These are phyloP conservation scores for Suhomyces atakaporum DNA, from an alignment of 1,139 yeast species.

Conservation along the genomic window DNA sequence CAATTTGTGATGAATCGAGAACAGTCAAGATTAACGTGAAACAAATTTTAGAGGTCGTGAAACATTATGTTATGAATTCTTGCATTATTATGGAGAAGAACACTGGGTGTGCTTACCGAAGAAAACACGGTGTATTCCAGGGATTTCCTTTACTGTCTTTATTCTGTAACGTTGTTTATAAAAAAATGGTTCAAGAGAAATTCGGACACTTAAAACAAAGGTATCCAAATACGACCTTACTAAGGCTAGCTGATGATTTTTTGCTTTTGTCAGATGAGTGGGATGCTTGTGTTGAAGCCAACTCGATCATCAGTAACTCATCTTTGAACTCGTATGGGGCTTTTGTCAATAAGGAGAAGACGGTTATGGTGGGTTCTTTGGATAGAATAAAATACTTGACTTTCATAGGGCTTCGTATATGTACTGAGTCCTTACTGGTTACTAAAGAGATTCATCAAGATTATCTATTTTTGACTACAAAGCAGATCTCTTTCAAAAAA, in stretches of 20 bases:
- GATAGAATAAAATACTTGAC: slow-evolving; percentile 20
- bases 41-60: slow-evolving; percentile 27
- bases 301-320: slow-evolving; percentile 22
- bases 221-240: slow-evolving; percentile 36
- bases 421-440: slow-evolving; percentile 19
- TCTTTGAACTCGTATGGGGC: slow-evolving; percentile 63
- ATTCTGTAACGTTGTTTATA: slow-evolving; percentile 75
- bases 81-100: slow-evolving; percentile 15
- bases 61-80: slow-evolving; percentile 29
- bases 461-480: slow-evolving; percentile 14
- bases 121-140: slow-evolving; percentile 78
- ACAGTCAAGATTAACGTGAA: slow-evolving; percentile 28
- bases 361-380: slow-evolving; percentile 19
- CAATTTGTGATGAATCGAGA: slow-evolving; percentile 28
- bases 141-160: slow-evolving; percentile 80
- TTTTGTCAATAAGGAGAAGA: slow-evolving; percentile 57
- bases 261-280: slow-evolving; percentile 56
- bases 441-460: slow-evolving; percentile 15
- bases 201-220: slow-evolving; percentile 31
- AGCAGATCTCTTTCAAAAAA: slow-evolving; percentile 18
- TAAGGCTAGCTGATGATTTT: slow-evolving; percentile 87
- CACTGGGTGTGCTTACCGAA: slow-evolving; percentile 23
- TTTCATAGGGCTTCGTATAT: slow-evolving; percentile 39
- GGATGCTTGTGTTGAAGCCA: slow-evolving; percentile 22
- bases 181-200: slow-evolving; percentile 54